Evolutionary conservation across 352 stramenopile species (phyloP).

Genomic region (Peronospora tabacina): DNA sequence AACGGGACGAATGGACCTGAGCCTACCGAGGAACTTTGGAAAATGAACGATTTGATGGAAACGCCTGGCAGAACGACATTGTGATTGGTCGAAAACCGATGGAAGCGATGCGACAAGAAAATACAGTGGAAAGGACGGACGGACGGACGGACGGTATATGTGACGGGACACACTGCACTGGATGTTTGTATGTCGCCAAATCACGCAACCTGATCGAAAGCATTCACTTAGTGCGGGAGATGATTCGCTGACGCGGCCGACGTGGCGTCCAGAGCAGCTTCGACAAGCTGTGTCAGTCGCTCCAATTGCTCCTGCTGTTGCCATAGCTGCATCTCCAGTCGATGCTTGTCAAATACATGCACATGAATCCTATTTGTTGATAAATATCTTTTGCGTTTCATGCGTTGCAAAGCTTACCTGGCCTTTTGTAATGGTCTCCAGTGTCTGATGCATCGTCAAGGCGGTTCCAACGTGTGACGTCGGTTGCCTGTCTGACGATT

Average conservation of each 20-base stretch:
- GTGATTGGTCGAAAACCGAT: constrained; percentile 11
- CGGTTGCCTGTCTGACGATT: constrained; percentile 8
- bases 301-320: constrained; percentile 38
- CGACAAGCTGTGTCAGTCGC: constrained; percentile 27
- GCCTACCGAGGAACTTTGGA: constrained; percentile 5
- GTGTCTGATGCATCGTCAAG: constrained; percentile 26
- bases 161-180: not conserved
- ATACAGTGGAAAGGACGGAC: too few species aligned
- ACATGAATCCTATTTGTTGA: constrained; percentile 1
- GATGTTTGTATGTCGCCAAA: too few species aligned
- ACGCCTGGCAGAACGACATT: too few species aligned
- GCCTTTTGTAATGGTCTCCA: constrained; percentile 24
- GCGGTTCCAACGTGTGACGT: constrained; percentile 23
- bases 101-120: not conserved
- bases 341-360: constrained; percentile 16
- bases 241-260: not conserved
- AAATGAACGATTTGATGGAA: constrained; percentile 9
- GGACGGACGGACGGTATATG: too few species aligned
- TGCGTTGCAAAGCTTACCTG: constrained; percentile 25
- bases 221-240: constrained; percentile 2
- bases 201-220: too few species aligned
- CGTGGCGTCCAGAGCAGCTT: constrained; percentile 15
- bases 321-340: constrained; percentile 30
- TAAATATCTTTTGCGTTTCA: not conserved
- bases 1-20: constrained; percentile 19